Evolutionary conservation across 208 protist species (phyloP).

Genomic region (Trypanosomatidae sp.): DNA sequence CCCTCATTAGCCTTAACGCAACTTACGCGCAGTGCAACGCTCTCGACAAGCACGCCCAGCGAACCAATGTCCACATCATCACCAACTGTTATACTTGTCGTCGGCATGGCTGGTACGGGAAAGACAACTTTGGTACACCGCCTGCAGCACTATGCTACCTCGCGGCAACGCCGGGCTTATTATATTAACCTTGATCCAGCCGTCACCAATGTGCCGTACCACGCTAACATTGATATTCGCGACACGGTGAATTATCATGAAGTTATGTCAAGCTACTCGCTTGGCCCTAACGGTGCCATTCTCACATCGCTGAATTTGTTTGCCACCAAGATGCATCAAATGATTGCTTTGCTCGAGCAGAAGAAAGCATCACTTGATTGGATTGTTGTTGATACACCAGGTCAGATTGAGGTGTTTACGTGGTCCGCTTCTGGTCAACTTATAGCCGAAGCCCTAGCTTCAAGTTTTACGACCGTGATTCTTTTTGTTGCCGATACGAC

Average conservation of each 20-base stretch:
- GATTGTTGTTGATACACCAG: constrained; percentile 98
- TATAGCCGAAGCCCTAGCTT: constrained; percentile 93
- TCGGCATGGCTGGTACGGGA: constrained; percentile 99
- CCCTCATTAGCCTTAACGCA: too few species aligned
- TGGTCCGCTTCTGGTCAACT: constrained; percentile 97
- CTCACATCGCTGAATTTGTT: constrained; percentile 98
- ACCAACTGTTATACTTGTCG: constrained; percentile 91
- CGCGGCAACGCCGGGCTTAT: constrained; percentile 79
- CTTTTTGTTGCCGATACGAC: constrained; percentile 97
- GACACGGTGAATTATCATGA: constrained; percentile 98
- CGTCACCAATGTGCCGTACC: constrained; percentile 91
- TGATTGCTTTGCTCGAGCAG: constrained; percentile 85
- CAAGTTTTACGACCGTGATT: constrained; percentile 91
- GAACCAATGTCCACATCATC: constrained; percentile 7
- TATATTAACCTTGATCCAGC: constrained; percentile 98
- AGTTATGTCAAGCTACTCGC: constrained; percentile 95
- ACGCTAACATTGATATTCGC: constrained; percentile 98
- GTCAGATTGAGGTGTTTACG: constrained; percentile 99
- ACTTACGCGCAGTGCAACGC: too few species aligned
- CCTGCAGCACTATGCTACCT: constrained; percentile 86
- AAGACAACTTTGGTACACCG: constrained; percentile 98
- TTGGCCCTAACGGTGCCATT: constrained; percentile 99
- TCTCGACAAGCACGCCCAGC: background rate
- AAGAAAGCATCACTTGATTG: constrained; percentile 83
- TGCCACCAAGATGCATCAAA: constrained; percentile 96